Evolutionary conservation across 495 filamentous ascomycete species (phyloP).

Genomic region (Podospora comata): DNA sequence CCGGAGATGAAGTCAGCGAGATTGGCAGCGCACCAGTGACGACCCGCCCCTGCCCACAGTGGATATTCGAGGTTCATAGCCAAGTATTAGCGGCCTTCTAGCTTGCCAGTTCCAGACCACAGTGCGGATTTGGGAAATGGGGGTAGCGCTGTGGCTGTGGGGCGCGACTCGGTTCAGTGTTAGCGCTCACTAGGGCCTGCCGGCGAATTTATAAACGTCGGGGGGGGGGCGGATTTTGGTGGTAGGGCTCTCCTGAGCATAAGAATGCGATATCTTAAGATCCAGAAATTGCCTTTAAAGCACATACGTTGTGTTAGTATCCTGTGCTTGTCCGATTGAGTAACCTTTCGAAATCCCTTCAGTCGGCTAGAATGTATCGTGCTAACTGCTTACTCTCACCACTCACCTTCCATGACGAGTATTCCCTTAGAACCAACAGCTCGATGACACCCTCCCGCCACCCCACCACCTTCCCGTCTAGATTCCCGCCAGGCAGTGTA

Average conservation of each 20-base stretch:
- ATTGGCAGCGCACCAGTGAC: constrained; percentile 21
- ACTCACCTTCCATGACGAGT: not conserved
- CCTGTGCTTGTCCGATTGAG: not conserved
- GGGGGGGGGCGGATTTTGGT: not conserved
- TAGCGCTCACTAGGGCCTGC: not conserved
- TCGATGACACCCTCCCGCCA: not conserved
- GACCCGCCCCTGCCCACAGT: not conserved
- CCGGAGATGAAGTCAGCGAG: constrained; percentile 35
- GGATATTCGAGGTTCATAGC: not conserved
- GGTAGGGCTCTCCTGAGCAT: not conserved
- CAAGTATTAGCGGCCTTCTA: not conserved
- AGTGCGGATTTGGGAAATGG: not conserved
- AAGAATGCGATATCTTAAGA: not conserved
- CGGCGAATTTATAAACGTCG: not conserved
- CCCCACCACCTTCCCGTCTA: not conserved
- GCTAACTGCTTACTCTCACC: not conserved
- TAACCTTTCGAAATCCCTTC: too few species aligned
- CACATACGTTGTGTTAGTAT: not conserved
- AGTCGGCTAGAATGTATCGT: too few species aligned
- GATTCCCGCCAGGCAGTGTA: not conserved
- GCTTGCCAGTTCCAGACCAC: not conserved
- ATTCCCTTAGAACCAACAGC: not conserved
- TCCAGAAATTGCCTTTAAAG: not conserved
- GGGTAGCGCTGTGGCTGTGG: not conserved
- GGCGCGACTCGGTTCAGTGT: not conserved